Evolutionary conservation across 257 asterid genomes (phyloP), one percentile per base, ranked within the genome.

Genomic region (Solanum clarkiae): DNA sequence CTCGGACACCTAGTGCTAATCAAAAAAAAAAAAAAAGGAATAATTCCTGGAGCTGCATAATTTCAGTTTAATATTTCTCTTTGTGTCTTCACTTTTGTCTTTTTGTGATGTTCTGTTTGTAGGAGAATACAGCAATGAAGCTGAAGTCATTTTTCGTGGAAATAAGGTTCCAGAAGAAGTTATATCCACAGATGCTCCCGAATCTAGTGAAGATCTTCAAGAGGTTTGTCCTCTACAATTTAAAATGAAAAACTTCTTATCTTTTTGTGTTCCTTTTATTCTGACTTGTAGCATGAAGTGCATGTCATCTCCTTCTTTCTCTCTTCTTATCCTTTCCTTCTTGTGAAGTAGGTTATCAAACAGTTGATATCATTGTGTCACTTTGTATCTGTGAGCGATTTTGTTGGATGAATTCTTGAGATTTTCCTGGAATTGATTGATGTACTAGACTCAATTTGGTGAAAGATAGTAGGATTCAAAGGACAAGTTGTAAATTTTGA

Each of bases 121-220:
- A 93, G 97, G 84, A 74, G 90, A 89, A 88, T 87, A 72, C 87
- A 86, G 81, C 84, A 60, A 84, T 85, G 86, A 84, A 82, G 86
- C 75, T 47, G 92, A 85, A 80, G 85, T 83, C 80, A 84, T 86
- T 80, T 85, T 89, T 88, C 88, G 84, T 85, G 95, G 85, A 81
- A 92, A 90, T 87, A 89, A 87, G 87, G 85, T 86, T 87, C 88
- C 91, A 45, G 94, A 90, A 56, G 90, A 90, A 88, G 88, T 68
- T 84, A 88, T 72, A 66, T 80, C 86, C 51, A 80, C 57, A 62
- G 85, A 54, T 84, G 79, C 84, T 70, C 53, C 84, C 47, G 83
- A 89, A 82, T 68, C 47, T 70, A 59, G 81, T 36, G 85, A 53
- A n/a, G 86, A 86, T 70, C 54, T 81, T 86, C 83, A 29, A n/a